Evolutionary conservation across 768 basidiomycete genomes (phyloP), one percentile per base, ranked within the genome.

Genomic region (Lyophyllum semitale): DNA sequence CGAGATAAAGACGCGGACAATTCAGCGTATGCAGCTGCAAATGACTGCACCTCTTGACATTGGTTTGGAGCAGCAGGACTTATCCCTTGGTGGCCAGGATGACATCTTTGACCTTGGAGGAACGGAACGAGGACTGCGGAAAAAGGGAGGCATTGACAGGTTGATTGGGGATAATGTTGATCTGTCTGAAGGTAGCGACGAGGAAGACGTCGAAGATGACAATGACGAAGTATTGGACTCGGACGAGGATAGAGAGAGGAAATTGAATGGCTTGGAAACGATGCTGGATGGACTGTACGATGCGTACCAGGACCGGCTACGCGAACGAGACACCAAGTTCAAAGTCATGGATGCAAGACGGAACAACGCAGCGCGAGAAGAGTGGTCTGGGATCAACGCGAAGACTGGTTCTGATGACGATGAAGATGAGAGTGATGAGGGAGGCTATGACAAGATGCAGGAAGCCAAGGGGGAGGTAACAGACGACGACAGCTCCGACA

Each of bases 11-110:
- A 79, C 83, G 26, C 85, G 89, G 60, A 91, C 93, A 1, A 87
- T 98, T 37, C 92, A 93, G 66, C 89, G 95, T 49, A 90, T 98
- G 85, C 97, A 98, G 68, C 80, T 98, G 43, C 89, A 92, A 66
- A 99, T 99, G 97, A 92, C 91, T 12, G 93, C 94, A 18, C 97
- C 97, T n/a, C 76, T 95, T 61, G 97, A 98, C 63, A 95, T 98
- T 59, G 95, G 95, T 68, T 71, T 95, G 55, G 92, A 94, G 64
- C 89, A 90, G 63, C 78, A 82, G 49, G 94, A 96, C 59, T 74
- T 84, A 2, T 79, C 89, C 17, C 78, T 96, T 17, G 77, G 74
- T n/a, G 91, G 91, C 6, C 88, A 90, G 63, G 89, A 87, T 23
- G 95, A 98, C 62, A 76, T 97, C 22, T 98, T 98, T 64, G 93